Evolutionary conservation across 768 basidiomycete genomes (phyloP), one percentile per base, ranked within the genome.

Genomic region (Mycena rebaudengoi): DNA sequence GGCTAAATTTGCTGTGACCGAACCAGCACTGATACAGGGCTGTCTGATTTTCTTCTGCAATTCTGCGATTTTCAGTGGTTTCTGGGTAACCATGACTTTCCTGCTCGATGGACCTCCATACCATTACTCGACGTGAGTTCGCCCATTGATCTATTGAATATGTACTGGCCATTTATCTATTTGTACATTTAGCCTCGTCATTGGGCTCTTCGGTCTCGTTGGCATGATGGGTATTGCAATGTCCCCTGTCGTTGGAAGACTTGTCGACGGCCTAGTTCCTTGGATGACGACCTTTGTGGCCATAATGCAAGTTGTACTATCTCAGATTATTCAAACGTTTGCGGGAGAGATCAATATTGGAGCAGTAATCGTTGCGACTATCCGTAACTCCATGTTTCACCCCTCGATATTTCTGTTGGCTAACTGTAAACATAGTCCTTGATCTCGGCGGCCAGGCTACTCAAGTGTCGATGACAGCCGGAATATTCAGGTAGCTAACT

Each of bases 51-150:
- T 80, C 60, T 70, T 86, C 21, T 79, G 75, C 45, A 80, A 75
- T 64, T 80, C 82, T 1, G 80, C 79, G 63, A 82, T 60, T 20
- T 72, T 69, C 44, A 69, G 64, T 4, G 70, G 70, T 33, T 83
- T 79, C 59, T 80, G 83, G 85, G 83, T 85, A 16, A 85, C 85
- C 13, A 71, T 87, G 63, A 88, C 88, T 0, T 90, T 89, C 75
- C 75, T 89, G 35, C 81, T 91, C 0, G 83, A 82, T 30, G 86
- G 84, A 10, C 66, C 80, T 2, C 87, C 86, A 0, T 90, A 89
- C 69, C 62, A 84, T 68, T 90, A 85, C 60, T 82, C 82, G 7
- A 85, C 83, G 83, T 75, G 77, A 18, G 75, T 76, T 14, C 25
- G 25, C 25, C 11, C 23, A 20, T 75, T 87, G 29, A 79, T 88